These are phyloP conservation scores for Rhodocollybia butyracea DNA, from an alignment of 768 basidiomycete genomes.

Conservation along the genomic window DNA sequence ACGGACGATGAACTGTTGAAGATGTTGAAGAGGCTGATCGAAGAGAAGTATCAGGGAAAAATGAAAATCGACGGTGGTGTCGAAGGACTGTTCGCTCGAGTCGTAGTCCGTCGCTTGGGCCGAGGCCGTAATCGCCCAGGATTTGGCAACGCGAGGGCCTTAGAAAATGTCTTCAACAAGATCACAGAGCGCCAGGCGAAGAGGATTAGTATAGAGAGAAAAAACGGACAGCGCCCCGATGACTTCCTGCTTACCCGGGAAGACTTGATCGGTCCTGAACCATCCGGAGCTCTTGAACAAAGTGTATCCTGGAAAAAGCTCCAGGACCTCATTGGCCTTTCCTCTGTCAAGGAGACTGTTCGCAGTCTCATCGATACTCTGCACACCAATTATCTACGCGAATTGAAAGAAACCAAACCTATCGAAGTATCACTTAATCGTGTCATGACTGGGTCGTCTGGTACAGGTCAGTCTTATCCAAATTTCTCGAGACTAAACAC, in stretches of 20 bases:
- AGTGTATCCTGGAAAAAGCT: conserved; percentile 35
- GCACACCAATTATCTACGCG: conserved; percentile 37
- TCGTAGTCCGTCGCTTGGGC: conserved; percentile 37
- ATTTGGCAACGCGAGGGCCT: conserved; percentile 43
- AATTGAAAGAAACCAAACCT: conserved; percentile 38
- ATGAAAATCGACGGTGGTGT: conserved; percentile 37
- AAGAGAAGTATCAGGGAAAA: conserved; percentile 32
- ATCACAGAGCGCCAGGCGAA: conserved; percentile 38
- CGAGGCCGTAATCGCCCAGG: conserved; percentile 35
- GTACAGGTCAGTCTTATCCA: too few relatives aligned
- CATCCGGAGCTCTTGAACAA: conserved; percentile 28
- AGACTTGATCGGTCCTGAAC: conserved; percentile 45
- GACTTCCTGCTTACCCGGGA: conserved; percentile 36
- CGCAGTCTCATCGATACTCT: conserved; percentile 32
- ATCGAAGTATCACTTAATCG: conserved; percentile 39
- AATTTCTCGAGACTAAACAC: too few relatives aligned
- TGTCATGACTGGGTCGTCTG: conserved; percentile 65
- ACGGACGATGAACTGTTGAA: conserved; percentile 30
- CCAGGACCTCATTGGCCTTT: conserved; percentile 33
- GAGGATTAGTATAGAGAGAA: conserved; percentile 27
- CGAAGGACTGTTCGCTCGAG: conserved; percentile 34
- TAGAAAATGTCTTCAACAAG: conserved; percentile 33
- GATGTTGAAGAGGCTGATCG: conserved; percentile 34
- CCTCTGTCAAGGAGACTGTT: conserved; percentile 34
- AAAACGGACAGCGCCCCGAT: conserved; percentile 21